phyloP scores from a whole-genome alignment of 2,329 filamentous ascomycete species.

The Cyphellophora attinorum region DNA sequence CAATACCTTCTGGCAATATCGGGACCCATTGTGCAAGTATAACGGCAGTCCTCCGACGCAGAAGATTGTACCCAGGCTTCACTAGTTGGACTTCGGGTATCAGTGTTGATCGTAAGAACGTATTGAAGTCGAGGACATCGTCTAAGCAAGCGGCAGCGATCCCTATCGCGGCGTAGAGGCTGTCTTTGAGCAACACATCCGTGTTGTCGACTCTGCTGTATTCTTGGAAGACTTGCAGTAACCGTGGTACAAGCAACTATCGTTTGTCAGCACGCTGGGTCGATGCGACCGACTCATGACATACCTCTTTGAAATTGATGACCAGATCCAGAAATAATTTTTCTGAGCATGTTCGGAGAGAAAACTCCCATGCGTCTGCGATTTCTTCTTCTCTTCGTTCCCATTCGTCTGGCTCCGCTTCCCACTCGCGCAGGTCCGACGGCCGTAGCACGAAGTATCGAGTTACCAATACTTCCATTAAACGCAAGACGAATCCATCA shows the following conservation, averaged over 20 bases:
- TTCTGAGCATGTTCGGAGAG: slow-evolving; percentile 84
- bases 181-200: slow-evolving; percentile 80
- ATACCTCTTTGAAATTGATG: slow-evolving; percentile 66
- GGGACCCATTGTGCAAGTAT: slow-evolving; percentile 83
- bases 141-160: slow-evolving; percentile 70
- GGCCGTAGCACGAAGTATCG: slow-evolving; percentile 81
- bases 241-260: slow-evolving; percentile 62
- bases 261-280: no score
- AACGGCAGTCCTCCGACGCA: slow-evolving; percentile 80
- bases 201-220: slow-evolving; percentile 58
- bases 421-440: slow-evolving; percentile 81
- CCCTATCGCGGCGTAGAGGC: slow-evolving; percentile 87
- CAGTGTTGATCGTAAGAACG: slow-evolving; percentile 65
- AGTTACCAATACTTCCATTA: slow-evolving; percentile 76
- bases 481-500: slow-evolving; percentile 64
- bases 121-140: slow-evolving; percentile 70
- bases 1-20: slow-evolving; percentile 60
- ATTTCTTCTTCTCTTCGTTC: slow-evolving; percentile 80
- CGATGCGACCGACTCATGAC: no score
- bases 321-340: slow-evolving; percentile 88
- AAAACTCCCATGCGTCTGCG: slow-evolving; percentile 82
- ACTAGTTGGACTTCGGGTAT: slow-evolving; percentile 67
- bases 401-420: slow-evolving; percentile 92
- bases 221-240: slow-evolving; percentile 73
- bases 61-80: slow-evolving; percentile 62